These are phyloP conservation scores for Pseudocercospora macadamiae DNA, from an alignment of 2,329 filamentous ascomycete species.

Conservation along the genomic window DNA sequence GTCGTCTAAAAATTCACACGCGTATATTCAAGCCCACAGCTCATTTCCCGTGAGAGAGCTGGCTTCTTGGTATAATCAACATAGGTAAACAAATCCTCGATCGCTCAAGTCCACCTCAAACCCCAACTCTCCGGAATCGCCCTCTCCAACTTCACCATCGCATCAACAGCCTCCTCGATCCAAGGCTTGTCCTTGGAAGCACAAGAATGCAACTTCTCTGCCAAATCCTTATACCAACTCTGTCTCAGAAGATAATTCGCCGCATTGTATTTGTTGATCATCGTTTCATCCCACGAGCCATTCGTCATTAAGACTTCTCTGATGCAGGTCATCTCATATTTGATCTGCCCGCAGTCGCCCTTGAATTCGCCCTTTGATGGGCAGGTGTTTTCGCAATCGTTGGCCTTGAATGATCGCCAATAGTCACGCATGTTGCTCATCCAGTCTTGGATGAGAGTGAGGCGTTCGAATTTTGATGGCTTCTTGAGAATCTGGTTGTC, in stretches of 20 bases:
- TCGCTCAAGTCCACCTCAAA: too few relatives aligned
- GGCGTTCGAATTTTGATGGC: neutral
- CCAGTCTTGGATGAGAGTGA: neutral
- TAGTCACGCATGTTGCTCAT: neutral
- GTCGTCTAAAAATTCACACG: too few relatives aligned
- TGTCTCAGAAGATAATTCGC: neutral
- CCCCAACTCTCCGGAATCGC: too few relatives aligned
- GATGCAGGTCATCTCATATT: neutral
- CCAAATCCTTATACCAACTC: neutral
- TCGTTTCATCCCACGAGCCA: neutral
- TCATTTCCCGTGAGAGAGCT: too few relatives aligned
- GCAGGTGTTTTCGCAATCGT: neutral
- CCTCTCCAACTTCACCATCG: too few relatives aligned
- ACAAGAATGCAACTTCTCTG: neutral
- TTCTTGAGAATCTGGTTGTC: neutral
- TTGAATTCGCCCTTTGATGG: neutral
- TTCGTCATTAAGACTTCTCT: neutral
- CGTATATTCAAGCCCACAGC: too few relatives aligned
- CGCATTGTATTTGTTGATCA: neutral
- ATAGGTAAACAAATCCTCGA: too few relatives aligned
- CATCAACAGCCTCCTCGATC: too few relatives aligned
- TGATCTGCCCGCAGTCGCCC: neutral
- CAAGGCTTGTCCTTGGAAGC: too few relatives aligned
- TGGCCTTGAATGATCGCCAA: neutral
- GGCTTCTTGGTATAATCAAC: too few relatives aligned